Conservation (phyloP, 352 stramenopile genomes). For the Phytophthora nicotianae region DNA sequence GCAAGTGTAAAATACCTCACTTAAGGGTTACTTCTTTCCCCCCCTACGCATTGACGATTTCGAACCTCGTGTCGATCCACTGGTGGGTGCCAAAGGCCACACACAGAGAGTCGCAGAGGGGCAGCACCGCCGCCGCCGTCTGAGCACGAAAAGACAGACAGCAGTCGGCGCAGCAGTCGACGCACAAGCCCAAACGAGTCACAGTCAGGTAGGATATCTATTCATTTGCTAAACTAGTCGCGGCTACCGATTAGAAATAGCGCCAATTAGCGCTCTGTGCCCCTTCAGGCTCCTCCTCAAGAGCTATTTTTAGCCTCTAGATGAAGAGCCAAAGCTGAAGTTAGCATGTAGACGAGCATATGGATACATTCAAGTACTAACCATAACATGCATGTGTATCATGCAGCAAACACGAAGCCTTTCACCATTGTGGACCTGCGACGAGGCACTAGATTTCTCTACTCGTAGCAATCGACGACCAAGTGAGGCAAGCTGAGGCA, state of each 20-base stretch:
- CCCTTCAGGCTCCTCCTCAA: conserved; percentile 15
- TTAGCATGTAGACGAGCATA: conserved; percentile 10
- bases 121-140: conserved; percentile 8
- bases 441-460: conserved; percentile 16
- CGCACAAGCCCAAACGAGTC: neutral
- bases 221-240: conserved; percentile 1
- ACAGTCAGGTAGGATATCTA: conserved; percentile 13
- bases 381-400: neutral
- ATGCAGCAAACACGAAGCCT: conserved; percentile 18
- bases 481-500: conserved; percentile 33
- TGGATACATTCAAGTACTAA: conserved; percentile 8
- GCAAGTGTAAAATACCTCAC: conserved; percentile 21
- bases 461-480: conserved; percentile 26
- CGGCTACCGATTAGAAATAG: conserved; percentile 1
- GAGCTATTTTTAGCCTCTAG: conserved; percentile 8
- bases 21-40: conserved; percentile 44
- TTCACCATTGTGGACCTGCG: conserved; percentile 13
- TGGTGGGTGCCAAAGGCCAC: conserved; percentile 50
- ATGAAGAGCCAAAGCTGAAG: neutral
- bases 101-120: conserved; percentile 42
- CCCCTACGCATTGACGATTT: conserved; percentile 44
- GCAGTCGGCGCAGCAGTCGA: conserved; percentile 7
- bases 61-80: conserved; percentile 41
- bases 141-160: conserved; percentile 7
- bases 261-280: conserved; percentile 30